Evolutionary conservation across 306 rosid genomes (phyloP), one percentile per base, ranked within the genome.

Genomic region (Medicago arabica): DNA sequence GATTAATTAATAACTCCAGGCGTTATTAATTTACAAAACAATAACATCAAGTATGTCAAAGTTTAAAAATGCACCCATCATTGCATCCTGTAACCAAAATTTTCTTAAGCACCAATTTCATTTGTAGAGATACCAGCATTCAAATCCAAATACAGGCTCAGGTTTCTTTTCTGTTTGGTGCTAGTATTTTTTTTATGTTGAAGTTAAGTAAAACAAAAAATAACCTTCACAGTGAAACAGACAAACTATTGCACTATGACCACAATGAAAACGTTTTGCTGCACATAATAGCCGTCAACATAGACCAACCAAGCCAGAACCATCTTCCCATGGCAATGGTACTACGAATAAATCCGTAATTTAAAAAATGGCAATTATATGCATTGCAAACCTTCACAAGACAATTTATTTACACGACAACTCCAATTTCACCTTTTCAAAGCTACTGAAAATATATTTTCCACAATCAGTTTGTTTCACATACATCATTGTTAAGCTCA

Each of bases 101-200:
- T 65, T 38, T 65, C 21, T 64, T 59, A 18, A 64, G 72, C 62
- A 69, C 23, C n/a, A 74, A 41, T 40, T 47, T 54, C 55, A 73
- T 68, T 72, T 68, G 61, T 23, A 54, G 4, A 57, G 34, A 64
- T 54, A 63, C n/a, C 18, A 0, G 67, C 75, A 62, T 64, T 57
- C 36, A 57, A 74, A 78, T 74, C 68, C 58, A 69, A 73, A 80
- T 47, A 57, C 71, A 63, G 50, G 67, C 41, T 77, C 75, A 62
- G n/a, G 4, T 34, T 47, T 75, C 8, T 68, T 67, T 31, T 67
- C 9, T 15, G 19, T 19, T 40, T 17, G 14, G 21, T 75, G 46
- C 69, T 9, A 57, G 36, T 58, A 10, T 49, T n/a, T 13, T 57
- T 63, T 25, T 50, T 71, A 34, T 59, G 53, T 39, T 50, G 38